Evolutionary conservation across 140 eudicot species (phyloP).

Genomic region (Stevia rebaudiana): DNA sequence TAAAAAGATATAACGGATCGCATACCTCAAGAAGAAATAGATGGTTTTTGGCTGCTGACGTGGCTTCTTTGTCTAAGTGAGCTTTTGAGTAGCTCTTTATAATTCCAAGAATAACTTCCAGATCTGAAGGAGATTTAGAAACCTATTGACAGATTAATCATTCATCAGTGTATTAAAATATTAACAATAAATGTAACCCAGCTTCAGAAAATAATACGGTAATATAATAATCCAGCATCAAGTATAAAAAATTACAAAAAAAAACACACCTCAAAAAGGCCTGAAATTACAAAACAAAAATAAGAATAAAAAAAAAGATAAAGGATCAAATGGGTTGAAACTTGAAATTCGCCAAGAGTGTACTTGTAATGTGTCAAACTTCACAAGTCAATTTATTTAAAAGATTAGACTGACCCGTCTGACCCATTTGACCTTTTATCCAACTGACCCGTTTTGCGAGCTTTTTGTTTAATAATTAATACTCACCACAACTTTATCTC

Average conservation of each 20-base stretch:
- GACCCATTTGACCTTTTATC: conserved; percentile 1
- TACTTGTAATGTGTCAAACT: background rate
- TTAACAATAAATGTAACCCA: conserved; percentile 3
- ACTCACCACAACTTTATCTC: conserved; percentile 69
- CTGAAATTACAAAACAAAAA: too few species aligned
- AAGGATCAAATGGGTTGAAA: background rate
- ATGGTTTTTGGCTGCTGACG: conserved; percentile 62
- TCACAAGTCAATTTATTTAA: background rate
- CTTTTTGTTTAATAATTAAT: background rate
- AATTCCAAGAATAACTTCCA: conserved; percentile 78
- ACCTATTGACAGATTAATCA: conserved; percentile 42
- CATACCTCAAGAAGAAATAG: conserved; percentile 79
- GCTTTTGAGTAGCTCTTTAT: conserved; percentile 65
- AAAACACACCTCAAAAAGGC: too few species aligned
- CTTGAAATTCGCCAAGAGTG: background rate
- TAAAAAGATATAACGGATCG: conserved; percentile 4
- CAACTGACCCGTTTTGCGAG: background rate
- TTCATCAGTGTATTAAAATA: conserved; percentile 8
- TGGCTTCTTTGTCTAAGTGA: conserved; percentile 49
- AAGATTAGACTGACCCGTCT: background rate
- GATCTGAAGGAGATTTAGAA: conserved; percentile 85
- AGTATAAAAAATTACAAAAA: too few species aligned
- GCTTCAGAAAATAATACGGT: conserved; percentile 15
- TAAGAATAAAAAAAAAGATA: background rate
- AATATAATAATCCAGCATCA: too few species aligned